Conservation (phyloP, 495 filamentous ascomycete species). For the Parmelia sp. region DNA sequence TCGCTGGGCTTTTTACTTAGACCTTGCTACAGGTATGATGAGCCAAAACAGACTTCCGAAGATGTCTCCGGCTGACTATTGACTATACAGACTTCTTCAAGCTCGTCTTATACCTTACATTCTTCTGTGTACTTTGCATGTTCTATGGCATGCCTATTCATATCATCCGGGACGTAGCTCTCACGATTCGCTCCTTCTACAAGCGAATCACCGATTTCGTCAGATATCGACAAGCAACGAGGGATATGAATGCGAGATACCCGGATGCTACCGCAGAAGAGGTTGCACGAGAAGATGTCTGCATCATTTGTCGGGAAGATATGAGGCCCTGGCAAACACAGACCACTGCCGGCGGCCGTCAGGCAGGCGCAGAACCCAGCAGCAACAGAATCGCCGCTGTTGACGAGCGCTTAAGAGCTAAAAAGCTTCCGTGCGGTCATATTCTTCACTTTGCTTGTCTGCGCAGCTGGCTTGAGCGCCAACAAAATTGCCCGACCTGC, state of each 20-base stretch:
- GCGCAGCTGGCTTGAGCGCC: conserved; percentile 94
- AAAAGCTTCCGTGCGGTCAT: conserved; percentile 94
- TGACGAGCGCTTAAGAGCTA: conserved; percentile 80
- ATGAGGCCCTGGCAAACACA: conserved; percentile 67
- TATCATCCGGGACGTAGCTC: conserved; percentile 88
- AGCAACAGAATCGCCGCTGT: conserved; percentile 37
- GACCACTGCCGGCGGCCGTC: conserved; percentile 20
- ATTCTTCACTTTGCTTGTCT: conserved; percentile 92
- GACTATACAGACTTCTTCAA: conserved; percentile 75
- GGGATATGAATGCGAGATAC: conserved; percentile 87
- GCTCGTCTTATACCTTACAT: conserved; percentile 76
- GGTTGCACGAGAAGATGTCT: conserved; percentile 77
- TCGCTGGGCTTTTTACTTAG: conserved; percentile 84
- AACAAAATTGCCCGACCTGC: conserved; percentile 96
- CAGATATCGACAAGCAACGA: conserved; percentile 78
- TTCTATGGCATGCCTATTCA: conserved; percentile 96
- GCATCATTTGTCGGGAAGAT: conserved; percentile 95
- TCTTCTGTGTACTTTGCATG: conserved; percentile 86
- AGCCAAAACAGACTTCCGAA: no score
- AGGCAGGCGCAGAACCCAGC: conserved; percentile 33
- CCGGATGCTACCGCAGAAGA: conserved; percentile 89
- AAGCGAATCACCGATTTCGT: conserved; percentile 82
- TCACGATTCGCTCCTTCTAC: conserved; percentile 85
- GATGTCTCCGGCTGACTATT: conserved; percentile 16
- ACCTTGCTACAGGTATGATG: conserved; percentile 67